Conservation (phyloP, 2,329 filamentous ascomycete genomes). For the Neofusicoccum ribis region DNA sequence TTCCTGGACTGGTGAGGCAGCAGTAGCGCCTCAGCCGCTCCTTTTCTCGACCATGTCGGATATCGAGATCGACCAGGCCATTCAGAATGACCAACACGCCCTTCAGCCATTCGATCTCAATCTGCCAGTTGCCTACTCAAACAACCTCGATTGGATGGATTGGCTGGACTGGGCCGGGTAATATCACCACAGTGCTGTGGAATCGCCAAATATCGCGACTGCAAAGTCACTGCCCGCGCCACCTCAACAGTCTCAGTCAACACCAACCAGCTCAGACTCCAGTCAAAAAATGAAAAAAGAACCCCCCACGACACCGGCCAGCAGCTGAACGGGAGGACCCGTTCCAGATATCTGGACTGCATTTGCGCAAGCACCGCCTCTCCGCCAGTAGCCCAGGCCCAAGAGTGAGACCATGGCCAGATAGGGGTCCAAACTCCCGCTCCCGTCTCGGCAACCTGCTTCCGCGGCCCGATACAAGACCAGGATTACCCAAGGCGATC, state of each 20-base stretch:
- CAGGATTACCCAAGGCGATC: no score
- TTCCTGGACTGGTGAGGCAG: conserved; percentile 24
- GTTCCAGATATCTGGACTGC: no score
- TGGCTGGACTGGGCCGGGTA: conserved; percentile 16
- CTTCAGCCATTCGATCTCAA: conserved; percentile 58
- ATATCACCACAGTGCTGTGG: neutral
- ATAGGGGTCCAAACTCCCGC: no score
- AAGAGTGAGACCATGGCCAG: no score
- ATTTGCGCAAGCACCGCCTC: no score
- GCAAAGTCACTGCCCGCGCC: neutral
- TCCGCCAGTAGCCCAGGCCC: no score
- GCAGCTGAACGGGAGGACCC: no score
- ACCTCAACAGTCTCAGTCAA: neutral
- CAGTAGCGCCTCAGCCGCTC: conserved; percentile 51
- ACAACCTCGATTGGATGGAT: conserved; percentile 19
- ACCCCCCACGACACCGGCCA: no score
- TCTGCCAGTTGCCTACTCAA: conserved; percentile 58
- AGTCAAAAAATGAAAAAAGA: no score
- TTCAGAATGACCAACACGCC: conserved; percentile 60
- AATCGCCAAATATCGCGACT: neutral
- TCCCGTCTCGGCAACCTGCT: no score
- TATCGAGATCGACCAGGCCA: conserved; percentile 65
- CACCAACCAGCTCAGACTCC: neutral
- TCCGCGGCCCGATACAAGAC: no score
- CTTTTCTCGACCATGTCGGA: conserved; percentile 71